Conservation (phyloP, 306 rosid species). For the Bauhinia variegata region DNA sequence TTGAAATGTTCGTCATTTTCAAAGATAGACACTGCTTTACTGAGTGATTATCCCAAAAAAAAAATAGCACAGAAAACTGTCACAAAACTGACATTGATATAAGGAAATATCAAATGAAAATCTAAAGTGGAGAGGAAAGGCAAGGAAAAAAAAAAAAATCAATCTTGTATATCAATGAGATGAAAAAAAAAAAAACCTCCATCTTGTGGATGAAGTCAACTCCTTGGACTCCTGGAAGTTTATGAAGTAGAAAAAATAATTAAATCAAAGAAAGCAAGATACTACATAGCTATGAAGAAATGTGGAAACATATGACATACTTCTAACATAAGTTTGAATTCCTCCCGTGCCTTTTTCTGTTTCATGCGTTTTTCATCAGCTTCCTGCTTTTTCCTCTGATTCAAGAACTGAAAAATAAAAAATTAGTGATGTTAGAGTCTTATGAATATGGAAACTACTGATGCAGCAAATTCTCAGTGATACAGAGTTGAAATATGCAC, state of each 20-base stretch:
- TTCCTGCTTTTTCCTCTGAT: conserved; percentile 81
- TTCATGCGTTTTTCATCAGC: conserved; percentile 78
- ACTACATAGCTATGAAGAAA: conserved; percentile 30
- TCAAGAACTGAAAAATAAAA: conserved; percentile 63
- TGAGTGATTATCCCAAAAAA: conserved; percentile 44
- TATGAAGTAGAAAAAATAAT: conserved; percentile 24
- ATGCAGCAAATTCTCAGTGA: conserved; percentile 7
- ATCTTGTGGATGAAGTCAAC: conserved; percentile 76
- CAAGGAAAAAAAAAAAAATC: background rate
- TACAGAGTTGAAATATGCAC: background rate
- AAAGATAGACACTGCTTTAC: conserved; percentile 74
- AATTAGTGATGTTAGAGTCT: background rate
- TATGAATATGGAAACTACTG: conserved; percentile 9
- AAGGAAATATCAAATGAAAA: conserved; percentile 5
- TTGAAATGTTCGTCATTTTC: conserved; percentile 85
- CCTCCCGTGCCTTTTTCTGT: conserved; percentile 83
- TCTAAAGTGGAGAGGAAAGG: conserved; percentile 5
- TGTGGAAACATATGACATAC: conserved; percentile 52
- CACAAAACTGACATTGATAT: conserved; percentile 17
- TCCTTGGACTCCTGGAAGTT: conserved; percentile 77
- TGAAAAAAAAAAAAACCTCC: conserved; percentile 62
- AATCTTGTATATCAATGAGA: conserved; percentile 29
- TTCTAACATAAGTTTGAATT: conserved; percentile 84
- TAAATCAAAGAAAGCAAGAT: conserved; percentile 30
- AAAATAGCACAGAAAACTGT: conserved; percentile 25